Evolutionary conservation across 148 eudicot species (phyloP), one percentile per base, ranked within the genome.

Genomic region (Diospyros kaki): DNA sequence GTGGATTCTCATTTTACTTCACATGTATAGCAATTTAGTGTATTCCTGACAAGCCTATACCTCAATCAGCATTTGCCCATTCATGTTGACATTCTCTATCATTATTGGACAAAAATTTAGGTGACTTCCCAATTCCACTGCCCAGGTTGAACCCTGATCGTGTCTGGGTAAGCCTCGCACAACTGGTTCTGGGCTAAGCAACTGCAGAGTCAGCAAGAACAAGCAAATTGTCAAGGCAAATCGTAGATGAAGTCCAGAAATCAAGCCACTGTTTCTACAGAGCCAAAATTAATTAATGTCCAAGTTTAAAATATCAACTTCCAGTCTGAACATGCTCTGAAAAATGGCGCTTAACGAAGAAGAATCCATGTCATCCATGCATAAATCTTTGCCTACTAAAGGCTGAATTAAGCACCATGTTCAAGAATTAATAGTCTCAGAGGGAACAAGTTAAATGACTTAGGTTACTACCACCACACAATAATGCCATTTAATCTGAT

Each of bases 71-170:
- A 93, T 81, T 75, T 90, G 93, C 55, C 96, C 93, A 65, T 82
- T 85, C 83, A 81, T 73, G 75, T 83, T 86, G 78, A 90, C 79
- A 77, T 93, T 90, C 82, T 93, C 96, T 39, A 93, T 93, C 46
- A 86, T 73, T 68, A 93, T 86, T 6, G 93, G 92, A 68, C 90
- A 87, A 43, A 85, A 87, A 79, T 89, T 86, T 81, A 82, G 86
- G 73, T 82, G 87, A 74, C 86, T 89, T 59, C 92, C 98, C 60
- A 93, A 90, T 87, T 93, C 98, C 79, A 93, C 84, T 8, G 92
- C 96, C 96, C 96, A 93, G 90, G 92, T 93, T 67, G 98, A 91
- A 72, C 98, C 98, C 77, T 90, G 96, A 77, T 87, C 92, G 66
- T 65, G 55, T 73, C 76, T 78, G 58, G 90, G 75, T 41, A 81